A percentile compares a stretch with the other conserved stretches of the same genome.
phyloP scores from a whole-genome alignment of 805 yeast species.

The Scheffersomyces spartinae region DNA sequence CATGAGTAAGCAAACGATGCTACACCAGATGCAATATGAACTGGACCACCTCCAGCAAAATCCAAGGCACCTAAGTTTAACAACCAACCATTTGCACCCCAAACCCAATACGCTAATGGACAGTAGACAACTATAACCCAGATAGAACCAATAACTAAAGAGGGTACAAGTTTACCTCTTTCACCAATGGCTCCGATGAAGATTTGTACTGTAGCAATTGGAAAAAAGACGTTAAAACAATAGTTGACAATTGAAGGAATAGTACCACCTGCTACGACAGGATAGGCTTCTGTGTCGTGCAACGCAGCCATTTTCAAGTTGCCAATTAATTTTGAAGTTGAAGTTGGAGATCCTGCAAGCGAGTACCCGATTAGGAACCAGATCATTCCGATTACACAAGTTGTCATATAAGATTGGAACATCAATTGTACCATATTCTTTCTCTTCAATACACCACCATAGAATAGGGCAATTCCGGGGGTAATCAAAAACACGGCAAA shows the following conservation, averaged over 20 bases:
- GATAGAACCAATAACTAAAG: slow-evolving; percentile 25
- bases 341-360: slow-evolving; percentile 26
- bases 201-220: slow-evolving; percentile 38
- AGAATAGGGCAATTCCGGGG: slow-evolving; percentile 34
- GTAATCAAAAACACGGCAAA: slow-evolving; percentile 38
- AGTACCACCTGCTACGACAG: slow-evolving; percentile 32
- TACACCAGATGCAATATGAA: slow-evolving; percentile 33
- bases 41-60: slow-evolving; percentile 42
- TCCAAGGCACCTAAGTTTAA: slow-evolving; percentile 32
- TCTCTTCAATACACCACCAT: slow-evolving; percentile 31
- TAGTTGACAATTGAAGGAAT: slow-evolving; percentile 36
- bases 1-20: slow-evolving; percentile 32
- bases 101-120: slow-evolving; percentile 35
- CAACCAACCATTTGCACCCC: slow-evolving; percentile 36
- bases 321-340: slow-evolving; percentile 18
- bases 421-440: slow-evolving; percentile 32
- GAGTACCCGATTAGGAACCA: slow-evolving; percentile 39
- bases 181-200: slow-evolving; percentile 35
- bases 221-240: slow-evolving; percentile 33
- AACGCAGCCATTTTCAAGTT: slow-evolving; percentile 29
- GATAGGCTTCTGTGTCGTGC: slow-evolving; percentile 24
- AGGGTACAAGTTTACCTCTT: slow-evolving; percentile 30
- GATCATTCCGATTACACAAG: slow-evolving; percentile 22
- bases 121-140: slow-evolving; percentile 35
- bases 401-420: slow-evolving; percentile 33